A percentile compares a stretch with the other conserved stretches of the same genome.
These are phyloP conservation scores for Arachnomyces sp. DNA, from an alignment of 2,329 filamentous ascomycete genomes.

Conservation along the genomic window DNA sequence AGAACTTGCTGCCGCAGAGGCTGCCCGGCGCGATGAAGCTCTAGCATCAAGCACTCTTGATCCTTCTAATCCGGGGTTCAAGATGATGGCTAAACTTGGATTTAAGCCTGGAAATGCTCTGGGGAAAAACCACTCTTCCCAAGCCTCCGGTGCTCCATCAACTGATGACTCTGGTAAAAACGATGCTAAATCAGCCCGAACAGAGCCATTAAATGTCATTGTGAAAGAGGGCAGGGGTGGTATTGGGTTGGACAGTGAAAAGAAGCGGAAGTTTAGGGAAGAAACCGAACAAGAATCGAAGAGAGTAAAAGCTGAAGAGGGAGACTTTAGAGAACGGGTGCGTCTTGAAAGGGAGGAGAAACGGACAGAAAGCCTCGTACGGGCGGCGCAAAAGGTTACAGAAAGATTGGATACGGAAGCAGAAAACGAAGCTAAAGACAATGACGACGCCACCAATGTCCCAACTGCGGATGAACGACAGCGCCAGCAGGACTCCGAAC, in stretches of 20 bases:
- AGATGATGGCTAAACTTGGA: conserved; percentile 96
- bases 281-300: conserved; percentile 53
- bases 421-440: conserved; percentile 18
- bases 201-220: conserved; percentile 68
- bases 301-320: conserved; percentile 56
- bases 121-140: conserved; percentile 52
- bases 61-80: conserved; percentile 72
- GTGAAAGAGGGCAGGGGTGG: conserved; percentile 75
- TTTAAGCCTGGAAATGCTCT: conserved; percentile 70
- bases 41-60: conserved; percentile 67
- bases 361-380: conserved; percentile 61
- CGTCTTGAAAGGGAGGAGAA: conserved; percentile 62
- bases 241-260: conserved; percentile 75
- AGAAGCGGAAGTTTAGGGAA: conserved; percentile 67
- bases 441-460: conserved; percentile 10
- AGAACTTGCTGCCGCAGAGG: conserved; percentile 69
- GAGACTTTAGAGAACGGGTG: conserved; percentile 66
- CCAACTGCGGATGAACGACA: conserved; percentile 1
- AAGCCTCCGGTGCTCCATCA: conserved; percentile 11
- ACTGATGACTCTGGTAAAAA: neutral
- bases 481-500: conserved; percentile 15
- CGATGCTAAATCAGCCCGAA: conserved; percentile 29
- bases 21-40: conserved; percentile 64
- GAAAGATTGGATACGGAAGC: conserved; percentile 64
- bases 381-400: conserved; percentile 73